Percentiles rank a stretch among this genome's conserved stretches.
phyloP scores from a whole-genome alignment of 805 yeast species.

The Wickerhamiella vanderwaltii region DNA sequence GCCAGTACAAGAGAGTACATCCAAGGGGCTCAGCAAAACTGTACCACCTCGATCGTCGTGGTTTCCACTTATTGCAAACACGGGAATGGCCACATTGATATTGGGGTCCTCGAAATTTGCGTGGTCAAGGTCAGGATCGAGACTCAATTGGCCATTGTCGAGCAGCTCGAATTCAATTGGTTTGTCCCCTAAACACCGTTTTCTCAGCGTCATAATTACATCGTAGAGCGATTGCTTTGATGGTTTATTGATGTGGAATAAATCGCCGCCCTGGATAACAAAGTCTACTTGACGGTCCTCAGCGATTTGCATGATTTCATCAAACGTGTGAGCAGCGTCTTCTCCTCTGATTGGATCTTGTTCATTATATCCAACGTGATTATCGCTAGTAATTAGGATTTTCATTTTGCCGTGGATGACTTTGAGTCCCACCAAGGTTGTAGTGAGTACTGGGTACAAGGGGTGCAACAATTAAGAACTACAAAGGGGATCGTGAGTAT shows the following conservation, averaged over 20 bases:
- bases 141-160: slow-evolving; percentile 55
- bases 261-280: slow-evolving; percentile 84
- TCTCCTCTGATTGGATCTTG: slow-evolving; percentile 80
- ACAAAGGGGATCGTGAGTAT: no score
- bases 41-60: slow-evolving; percentile 94
- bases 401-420: no score
- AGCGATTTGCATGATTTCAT: slow-evolving; percentile 70
- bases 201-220: slow-evolving; percentile 59
- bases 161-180: slow-evolving; percentile 78
- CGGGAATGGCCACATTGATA: slow-evolving; percentile 75
- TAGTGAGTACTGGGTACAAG: no score
- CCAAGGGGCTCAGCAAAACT: slow-evolving; percentile 65
- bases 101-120: slow-evolving; percentile 89
- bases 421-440: no score
- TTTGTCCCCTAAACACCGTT: slow-evolving; percentile 67
- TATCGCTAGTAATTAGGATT: slow-evolving; percentile 80
- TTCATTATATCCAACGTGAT: slow-evolving; percentile 90
- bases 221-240: slow-evolving; percentile 74
- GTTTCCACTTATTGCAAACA: slow-evolving; percentile 88
- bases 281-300: slow-evolving; percentile 59
- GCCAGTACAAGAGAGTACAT: slow-evolving; percentile 69
- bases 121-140: slow-evolving; percentile 45
- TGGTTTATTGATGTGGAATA: slow-evolving; percentile 85
- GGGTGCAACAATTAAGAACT: no score
- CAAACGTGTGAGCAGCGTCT: slow-evolving; percentile 79